Evolutionary conservation across 345 rosid species (phyloP).

Genomic region (Pugionium cornutum): DNA sequence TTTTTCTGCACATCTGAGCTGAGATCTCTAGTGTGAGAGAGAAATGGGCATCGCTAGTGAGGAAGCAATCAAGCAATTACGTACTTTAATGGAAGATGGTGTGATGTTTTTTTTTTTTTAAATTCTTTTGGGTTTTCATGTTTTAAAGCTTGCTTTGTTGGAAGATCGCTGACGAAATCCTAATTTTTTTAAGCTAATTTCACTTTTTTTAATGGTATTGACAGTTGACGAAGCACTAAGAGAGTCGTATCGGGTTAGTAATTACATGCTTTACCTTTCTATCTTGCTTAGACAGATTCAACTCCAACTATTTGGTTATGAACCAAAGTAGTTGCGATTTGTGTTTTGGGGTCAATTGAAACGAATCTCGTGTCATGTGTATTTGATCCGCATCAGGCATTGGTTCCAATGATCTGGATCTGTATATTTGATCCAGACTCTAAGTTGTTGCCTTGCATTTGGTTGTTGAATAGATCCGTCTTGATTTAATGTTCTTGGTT

Average conservation of each 20-base stretch:
- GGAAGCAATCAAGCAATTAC: slow-evolving; percentile 72
- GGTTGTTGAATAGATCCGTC: slow-evolving; percentile 4
- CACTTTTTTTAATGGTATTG: slow-evolving; percentile 2
- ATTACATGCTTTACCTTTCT: slow-evolving; percentile 27
- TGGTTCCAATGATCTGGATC: slow-evolving; percentile 19
- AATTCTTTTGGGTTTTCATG: background rate
- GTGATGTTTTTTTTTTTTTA: slow-evolving; percentile 25
- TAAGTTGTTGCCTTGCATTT: slow-evolving; percentile 16
- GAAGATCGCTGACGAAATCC: slow-evolving; percentile 32
- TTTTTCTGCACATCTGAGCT: slow-evolving; percentile 28
- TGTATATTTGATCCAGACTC: slow-evolving; percentile 1
- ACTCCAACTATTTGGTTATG: slow-evolving; percentile 9
- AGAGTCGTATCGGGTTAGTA: slow-evolving; percentile 71
- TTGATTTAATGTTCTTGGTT: slow-evolving; percentile 21
- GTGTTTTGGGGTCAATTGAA: background rate
- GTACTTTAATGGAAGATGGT: slow-evolving; percentile 74
- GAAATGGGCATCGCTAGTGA: slow-evolving; percentile 58
- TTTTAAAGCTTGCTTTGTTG: slow-evolving; percentile 21
- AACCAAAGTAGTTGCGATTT: slow-evolving; percentile 15
- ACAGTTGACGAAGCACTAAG: slow-evolving; percentile 72
- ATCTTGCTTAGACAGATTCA: slow-evolving; percentile 22
- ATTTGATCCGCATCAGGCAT: slow-evolving; percentile 21
- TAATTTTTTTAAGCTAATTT: slow-evolving; percentile 14
- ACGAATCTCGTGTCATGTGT: slow-evolving; percentile 21
- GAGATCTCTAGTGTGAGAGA: slow-evolving; percentile 30